Evolutionary conservation across 176 grass and related monocot genomes (phyloP).

Genomic region (Hsuehochloa calcarea): DNA sequence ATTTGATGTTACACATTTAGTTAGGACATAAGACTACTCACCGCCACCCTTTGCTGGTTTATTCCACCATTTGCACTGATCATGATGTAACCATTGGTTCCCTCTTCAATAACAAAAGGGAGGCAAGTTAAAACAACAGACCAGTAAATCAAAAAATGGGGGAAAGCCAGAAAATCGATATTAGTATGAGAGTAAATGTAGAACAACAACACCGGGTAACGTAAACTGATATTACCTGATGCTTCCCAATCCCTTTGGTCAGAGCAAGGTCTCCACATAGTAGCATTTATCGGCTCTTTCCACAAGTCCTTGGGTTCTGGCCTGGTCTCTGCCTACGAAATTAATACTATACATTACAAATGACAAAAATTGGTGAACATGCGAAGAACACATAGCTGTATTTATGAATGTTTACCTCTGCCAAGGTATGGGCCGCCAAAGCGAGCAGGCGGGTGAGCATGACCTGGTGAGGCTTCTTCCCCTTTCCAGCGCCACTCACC

Average conservation of each 20-base stretch:
- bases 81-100: slow-evolving; percentile 75
- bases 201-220: background rate
- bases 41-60: slow-evolving; percentile 97
- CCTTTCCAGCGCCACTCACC: slow-evolving; percentile 30
- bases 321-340: slow-evolving; percentile 81
- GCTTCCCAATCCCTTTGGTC: slow-evolving; percentile 51
- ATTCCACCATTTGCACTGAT: slow-evolving; percentile 97
- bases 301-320: slow-evolving; percentile 78
- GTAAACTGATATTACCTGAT: slow-evolving; percentile 42
- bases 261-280: slow-evolving; percentile 80
- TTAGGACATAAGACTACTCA: slow-evolving; percentile 41
- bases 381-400: background rate
- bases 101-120: slow-evolving; percentile 39
- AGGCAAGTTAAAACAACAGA: slow-evolving; percentile 8
- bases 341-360: slow-evolving; percentile 23
- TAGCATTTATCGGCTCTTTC: slow-evolving; percentile 74
- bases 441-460: slow-evolving; percentile 73
- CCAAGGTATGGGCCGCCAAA: slow-evolving; percentile 85
- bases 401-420: slow-evolving; percentile 68
- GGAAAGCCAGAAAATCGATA: background rate
- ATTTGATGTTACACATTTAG: background rate
- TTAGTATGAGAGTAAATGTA: slow-evolving; percentile 15
- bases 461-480: slow-evolving; percentile 44
- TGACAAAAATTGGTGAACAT: background rate
- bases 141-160: background rate